Conservation (phyloP, 257 asterid species). For the Solanum medicagineum region DNA sequence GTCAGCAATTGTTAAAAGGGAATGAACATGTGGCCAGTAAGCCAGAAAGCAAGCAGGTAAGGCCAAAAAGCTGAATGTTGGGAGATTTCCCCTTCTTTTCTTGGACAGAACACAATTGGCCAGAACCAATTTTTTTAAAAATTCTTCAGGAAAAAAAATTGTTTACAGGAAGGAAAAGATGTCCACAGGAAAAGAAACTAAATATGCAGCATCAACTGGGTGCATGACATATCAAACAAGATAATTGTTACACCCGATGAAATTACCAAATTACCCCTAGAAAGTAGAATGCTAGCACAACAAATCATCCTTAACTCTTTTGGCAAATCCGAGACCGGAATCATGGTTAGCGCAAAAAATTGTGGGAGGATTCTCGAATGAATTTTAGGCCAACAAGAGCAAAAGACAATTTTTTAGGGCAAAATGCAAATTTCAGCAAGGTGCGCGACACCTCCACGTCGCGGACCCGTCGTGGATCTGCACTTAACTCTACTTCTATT, state of each 20-base stretch:
- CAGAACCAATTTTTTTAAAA: neutral
- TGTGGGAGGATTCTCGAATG: too few relatives aligned
- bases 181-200: neutral
- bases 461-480: too few relatives aligned
- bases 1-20: neutral
- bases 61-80: neutral
- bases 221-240: neutral
- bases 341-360: too few relatives aligned
- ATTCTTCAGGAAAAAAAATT: neutral
- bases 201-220: neutral
- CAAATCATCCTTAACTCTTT: too few relatives aligned
- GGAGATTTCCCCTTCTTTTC: neutral
- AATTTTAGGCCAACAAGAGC: too few relatives aligned
- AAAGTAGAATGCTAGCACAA: too few relatives aligned
- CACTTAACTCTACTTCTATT: too few relatives aligned
- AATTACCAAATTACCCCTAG: too few relatives aligned
- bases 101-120: neutral
- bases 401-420: too few relatives aligned
- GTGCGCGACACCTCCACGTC: too few relatives aligned
- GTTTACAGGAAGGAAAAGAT: neutral
- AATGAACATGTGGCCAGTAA: neutral
- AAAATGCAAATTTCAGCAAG: too few relatives aligned
- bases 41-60: neutral
- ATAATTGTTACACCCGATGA: neutral
- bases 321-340: too few relatives aligned